Evolutionary conservation across 805 yeast genomes (phyloP).

Genomic region (Lachancea kluyveri): DNA sequence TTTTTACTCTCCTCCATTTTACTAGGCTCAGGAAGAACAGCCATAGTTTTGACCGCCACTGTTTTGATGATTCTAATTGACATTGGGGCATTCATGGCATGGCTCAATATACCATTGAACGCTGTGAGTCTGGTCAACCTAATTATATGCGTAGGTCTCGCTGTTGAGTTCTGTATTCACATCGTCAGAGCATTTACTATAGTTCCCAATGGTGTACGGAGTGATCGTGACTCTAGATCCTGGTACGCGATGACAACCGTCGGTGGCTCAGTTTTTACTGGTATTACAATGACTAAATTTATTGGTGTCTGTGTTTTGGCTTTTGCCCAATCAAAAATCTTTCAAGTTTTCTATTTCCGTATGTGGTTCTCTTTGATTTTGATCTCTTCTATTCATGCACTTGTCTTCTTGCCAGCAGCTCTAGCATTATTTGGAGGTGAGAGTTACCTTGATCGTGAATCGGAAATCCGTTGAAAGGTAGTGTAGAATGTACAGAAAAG

Average conservation of each 20-base stretch:
- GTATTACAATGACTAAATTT: slow-evolving; percentile 83
- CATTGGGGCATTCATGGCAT: slow-evolving; percentile 74
- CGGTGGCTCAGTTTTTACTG: slow-evolving; percentile 89
- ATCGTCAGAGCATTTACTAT: slow-evolving; percentile 70
- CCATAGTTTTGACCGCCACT: slow-evolving; percentile 49
- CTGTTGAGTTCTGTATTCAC: slow-evolving; percentile 91
- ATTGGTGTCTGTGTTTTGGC: slow-evolving; percentile 85
- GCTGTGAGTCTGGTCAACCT: slow-evolving; percentile 88
- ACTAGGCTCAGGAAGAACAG: slow-evolving; percentile 61
- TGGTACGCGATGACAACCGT: slow-evolving; percentile 62
- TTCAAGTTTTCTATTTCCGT: slow-evolving; percentile 85
- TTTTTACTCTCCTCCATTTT: slow-evolving; percentile 47
- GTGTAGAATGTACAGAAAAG: no score
- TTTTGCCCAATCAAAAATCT: slow-evolving; percentile 80
- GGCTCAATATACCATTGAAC: slow-evolving; percentile 71
- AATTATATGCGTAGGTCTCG: slow-evolving; percentile 86
- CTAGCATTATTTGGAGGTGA: slow-evolving; percentile 60
- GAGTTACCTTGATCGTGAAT: slow-evolving; percentile 36
- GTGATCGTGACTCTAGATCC: slow-evolving; percentile 32
- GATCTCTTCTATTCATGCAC: slow-evolving; percentile 72
- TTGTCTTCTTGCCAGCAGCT: slow-evolving; percentile 71
- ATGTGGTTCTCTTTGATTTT: slow-evolving; percentile 86
- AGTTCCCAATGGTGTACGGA: slow-evolving; percentile 30
- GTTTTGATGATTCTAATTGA: slow-evolving; percentile 61
- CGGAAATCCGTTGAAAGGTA: no score